A percentile compares a stretch with the other conserved stretches of the same genome.
Conservation (phyloP, 2,329 filamentous ascomycete genomes). For the Fusarium poae region DNA sequence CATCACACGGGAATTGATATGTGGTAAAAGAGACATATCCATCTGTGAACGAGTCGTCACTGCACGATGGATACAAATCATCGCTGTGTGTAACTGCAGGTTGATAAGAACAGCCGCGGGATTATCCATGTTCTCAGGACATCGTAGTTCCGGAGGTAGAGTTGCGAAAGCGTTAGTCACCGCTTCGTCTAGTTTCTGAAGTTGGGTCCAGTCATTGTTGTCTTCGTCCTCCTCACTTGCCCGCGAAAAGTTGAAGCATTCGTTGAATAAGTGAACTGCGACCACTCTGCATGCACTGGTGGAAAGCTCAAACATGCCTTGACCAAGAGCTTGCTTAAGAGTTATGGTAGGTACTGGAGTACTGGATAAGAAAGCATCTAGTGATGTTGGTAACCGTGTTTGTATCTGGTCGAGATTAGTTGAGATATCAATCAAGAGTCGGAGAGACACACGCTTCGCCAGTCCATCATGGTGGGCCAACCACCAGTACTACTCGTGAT, state of each 20-base stretch:
- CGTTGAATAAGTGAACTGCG: slow-evolving; percentile 38
- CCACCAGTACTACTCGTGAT: slow-evolving; percentile 89
- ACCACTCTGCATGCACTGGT: slow-evolving; percentile 39
- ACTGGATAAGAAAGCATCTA: slow-evolving; percentile 21
- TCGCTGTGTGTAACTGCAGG: slow-evolving; percentile 29
- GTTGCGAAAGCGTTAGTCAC: slow-evolving; percentile 34
- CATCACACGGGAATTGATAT: slow-evolving; percentile 21
- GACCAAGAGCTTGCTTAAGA: slow-evolving; percentile 21
- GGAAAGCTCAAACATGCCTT: slow-evolving; percentile 43
- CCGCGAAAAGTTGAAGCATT: slow-evolving; percentile 41
- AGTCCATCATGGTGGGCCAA: slow-evolving; percentile 84
- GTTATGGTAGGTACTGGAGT: slow-evolving; percentile 51
- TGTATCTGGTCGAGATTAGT: slow-evolving; percentile 1
- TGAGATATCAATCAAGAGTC: accelerated
- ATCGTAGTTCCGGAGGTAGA: slow-evolving; percentile 16
- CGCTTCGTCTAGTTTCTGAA: slow-evolving; percentile 21
- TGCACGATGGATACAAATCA: slow-evolving; percentile 35
- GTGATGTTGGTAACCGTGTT: slow-evolving; percentile 14
- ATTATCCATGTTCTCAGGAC: slow-evolving; percentile 35
- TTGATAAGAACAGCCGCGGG: slow-evolving; percentile 35
- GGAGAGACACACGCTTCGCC: slow-evolving; percentile 17
- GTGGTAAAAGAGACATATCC: slow-evolving; percentile 12
- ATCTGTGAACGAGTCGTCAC: slow-evolving; percentile 21
- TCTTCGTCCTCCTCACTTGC: slow-evolving; percentile 29
- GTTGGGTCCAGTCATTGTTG: slow-evolving; percentile 22